Base-by-base conservation (phyloP, 306 rosid genomes). In the Cucurbita moschata region DNA sequence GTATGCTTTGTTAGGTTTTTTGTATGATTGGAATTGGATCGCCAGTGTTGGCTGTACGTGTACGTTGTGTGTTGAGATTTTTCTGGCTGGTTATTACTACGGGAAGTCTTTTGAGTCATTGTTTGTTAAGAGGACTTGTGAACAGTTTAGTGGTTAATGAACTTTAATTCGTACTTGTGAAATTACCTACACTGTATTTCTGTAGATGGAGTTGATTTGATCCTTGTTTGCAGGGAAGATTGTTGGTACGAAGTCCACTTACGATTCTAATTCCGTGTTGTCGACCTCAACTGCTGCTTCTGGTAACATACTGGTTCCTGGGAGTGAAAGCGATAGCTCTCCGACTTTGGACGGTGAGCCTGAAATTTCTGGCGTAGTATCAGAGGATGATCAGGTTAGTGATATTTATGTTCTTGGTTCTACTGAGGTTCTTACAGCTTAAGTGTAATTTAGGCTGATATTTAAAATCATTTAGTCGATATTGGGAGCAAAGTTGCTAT, bases 261-360 rank as follows among this genome's bases (percentile, higher is more conserved):
- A 50, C 43, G 92, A 89, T 80, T 89, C 99, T 75, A 90, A 89
- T 70, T 79, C 87, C 54, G 74, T 70, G 15, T 61, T 79, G 40
- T 87, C 97, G 61, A 80, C 88, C 72, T 76, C 71, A 2, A 82
- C 85, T 38, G 79, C 97, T 71, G 88, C 89, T 47, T 88, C 96
- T 23, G 85, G 88, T 74, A 87, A 91, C 79, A 80, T 87, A 39
- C 88, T 88, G 61, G 84, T 83, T 80, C 96, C 97, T 72, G 92
- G 85, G 50, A 83, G 80, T 73, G 83, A 77, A 66, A 88, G 78
- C 77, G 87, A 84, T 78, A 63, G 60, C 40, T 66, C 96, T 79
- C 66, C 82, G 71, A 58, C 88, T 75, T 74, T 75, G 81, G 79
- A 88, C 16, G 92, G 83, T 56, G 84, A 83, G 79, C 61, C 83